Percentiles rank a stretch among this genome's conserved stretches.
Evolutionary conservation across 2,329 filamentous ascomycete genomes (phyloP).

Genomic region (Colletotrichum theobromicola): DNA sequence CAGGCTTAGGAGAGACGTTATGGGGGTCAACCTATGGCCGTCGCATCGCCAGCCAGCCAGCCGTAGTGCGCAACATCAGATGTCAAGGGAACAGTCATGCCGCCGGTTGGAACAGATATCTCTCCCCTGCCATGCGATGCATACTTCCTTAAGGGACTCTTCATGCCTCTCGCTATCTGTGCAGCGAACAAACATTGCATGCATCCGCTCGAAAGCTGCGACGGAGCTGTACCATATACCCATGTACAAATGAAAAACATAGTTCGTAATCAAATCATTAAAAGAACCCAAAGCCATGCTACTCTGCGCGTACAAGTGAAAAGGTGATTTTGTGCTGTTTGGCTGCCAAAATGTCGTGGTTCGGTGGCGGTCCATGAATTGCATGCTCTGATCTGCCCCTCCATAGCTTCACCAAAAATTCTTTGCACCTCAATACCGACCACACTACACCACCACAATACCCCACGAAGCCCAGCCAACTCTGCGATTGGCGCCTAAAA

Average conservation of each 20-base stretch:
- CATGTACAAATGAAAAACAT: not conserved
- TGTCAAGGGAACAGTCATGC: not conserved
- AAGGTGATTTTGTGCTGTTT: not conserved
- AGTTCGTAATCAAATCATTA: not conserved
- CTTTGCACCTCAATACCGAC: slow-evolving; percentile 11
- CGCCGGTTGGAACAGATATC: not conserved
- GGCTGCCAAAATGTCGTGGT: not conserved
- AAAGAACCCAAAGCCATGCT: not conserved
- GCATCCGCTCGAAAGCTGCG: not conserved
- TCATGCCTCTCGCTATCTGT: not conserved
- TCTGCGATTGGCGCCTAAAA: not conserved
- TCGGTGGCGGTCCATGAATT: not conserved
- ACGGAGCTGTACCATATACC: not conserved
- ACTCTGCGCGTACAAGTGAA: not conserved
- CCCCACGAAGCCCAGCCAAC: not conserved
- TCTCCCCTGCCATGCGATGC: not conserved
- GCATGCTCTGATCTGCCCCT: slow-evolving; percentile 14
- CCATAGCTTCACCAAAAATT: slow-evolving; percentile 22
- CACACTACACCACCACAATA: not conserved
- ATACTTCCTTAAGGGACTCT: not conserved
- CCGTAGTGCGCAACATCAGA: not conserved
- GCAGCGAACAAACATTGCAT: not conserved
- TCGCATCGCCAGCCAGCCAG: not conserved
- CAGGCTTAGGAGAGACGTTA: not conserved
- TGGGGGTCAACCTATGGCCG: not conserved